Conservation (phyloP, 75 land plant species). For the Ceratopteris richardii region DNA sequence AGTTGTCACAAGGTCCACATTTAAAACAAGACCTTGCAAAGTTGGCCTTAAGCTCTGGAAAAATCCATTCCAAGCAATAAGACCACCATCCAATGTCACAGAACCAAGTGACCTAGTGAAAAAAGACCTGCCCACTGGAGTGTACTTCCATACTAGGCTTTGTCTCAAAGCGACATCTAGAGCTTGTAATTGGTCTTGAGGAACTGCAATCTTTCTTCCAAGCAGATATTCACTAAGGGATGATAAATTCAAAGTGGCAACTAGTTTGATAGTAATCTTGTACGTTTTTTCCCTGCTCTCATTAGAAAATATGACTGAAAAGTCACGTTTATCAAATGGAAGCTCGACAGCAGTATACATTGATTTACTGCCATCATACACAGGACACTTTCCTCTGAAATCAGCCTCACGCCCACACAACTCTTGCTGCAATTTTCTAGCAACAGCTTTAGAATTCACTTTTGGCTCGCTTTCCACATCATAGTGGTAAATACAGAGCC, state of each 20-base stretch:
- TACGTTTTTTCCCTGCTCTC: slow-evolving; percentile 37
- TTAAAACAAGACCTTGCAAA: slow-evolving; percentile 76
- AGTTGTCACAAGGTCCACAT: slow-evolving; percentile 67
- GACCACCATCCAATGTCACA: slow-evolving; percentile 59
- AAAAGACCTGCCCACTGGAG: slow-evolving; percentile 54
- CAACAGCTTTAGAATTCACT: slow-evolving; percentile 53
- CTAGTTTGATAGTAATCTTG: slow-evolving; percentile 44
- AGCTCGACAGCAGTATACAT: slow-evolving; percentile 54
- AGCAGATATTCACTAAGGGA: slow-evolving; percentile 44
- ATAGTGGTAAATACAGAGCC: slow-evolving; percentile 53
- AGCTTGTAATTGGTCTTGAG: slow-evolving; percentile 83
- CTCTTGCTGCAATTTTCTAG: slow-evolving; percentile 52
- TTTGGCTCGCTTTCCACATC: slow-evolving; percentile 56
- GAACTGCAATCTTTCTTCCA: slow-evolving; percentile 33
- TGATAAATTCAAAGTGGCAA: slow-evolving; percentile 45
- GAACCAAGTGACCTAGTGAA: slow-evolving; percentile 57
- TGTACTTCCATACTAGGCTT: slow-evolving; percentile 34
- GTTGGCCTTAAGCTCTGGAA: slow-evolving; percentile 86
- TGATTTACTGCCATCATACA: slow-evolving; percentile 64
- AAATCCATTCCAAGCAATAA: slow-evolving; percentile 67
- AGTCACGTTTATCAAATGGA: slow-evolving; percentile 47
- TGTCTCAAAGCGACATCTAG: slow-evolving; percentile 72
- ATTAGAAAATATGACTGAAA: slow-evolving; percentile 40
- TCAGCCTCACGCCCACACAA: slow-evolving; percentile 28
- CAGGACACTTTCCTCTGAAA: slow-evolving; percentile 47